A percentile compares a stretch with the other conserved stretches of the same genome.
Conservation (phyloP, 2,329 filamentous ascomycete genomes). For the Chrysoporthe puriensis region DNA sequence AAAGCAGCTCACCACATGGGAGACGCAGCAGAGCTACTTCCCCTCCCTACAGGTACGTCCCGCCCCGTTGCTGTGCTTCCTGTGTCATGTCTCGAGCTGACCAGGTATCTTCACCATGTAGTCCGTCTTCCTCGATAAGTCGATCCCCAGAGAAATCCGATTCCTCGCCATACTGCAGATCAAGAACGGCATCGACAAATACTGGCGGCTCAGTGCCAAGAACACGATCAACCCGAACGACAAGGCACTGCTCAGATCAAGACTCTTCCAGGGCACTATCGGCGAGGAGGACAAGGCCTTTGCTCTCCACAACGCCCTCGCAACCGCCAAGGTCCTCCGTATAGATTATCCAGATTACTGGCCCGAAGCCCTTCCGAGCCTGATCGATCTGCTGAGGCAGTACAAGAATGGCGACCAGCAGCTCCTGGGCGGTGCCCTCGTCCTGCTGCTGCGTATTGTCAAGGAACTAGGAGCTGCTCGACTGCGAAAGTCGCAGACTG, state of each 20-base stretch:
- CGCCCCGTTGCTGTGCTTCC: conserved; percentile 1
- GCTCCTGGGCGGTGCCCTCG: conserved; percentile 72
- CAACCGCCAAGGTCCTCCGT: conserved; percentile 84
- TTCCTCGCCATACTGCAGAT: conserved; percentile 92
- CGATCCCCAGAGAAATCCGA: conserved; percentile 75
- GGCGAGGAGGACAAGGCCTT: conserved; percentile 76
- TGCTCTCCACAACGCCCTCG: conserved; percentile 85
- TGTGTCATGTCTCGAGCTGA: neutral
- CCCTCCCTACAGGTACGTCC: conserved; percentile 65
- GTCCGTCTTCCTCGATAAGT: conserved; percentile 80
- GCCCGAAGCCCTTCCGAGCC: conserved; percentile 64
- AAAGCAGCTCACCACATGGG: conserved; percentile 74
- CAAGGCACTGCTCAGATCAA: conserved; percentile 74
- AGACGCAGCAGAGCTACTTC: conserved; percentile 68
- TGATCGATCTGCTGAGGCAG: conserved; percentile 67
- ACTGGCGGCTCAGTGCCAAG: conserved; percentile 71
- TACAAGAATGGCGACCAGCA: conserved; percentile 62
- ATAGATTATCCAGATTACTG: conserved; percentile 90
- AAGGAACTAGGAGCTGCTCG: conserved; percentile 88
- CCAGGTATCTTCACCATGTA: conserved; percentile 40
- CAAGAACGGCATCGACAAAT: conserved; percentile 95
- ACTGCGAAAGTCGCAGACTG: conserved; percentile 73
- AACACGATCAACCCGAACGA: conserved; percentile 75
- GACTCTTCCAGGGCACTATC: conserved; percentile 76
- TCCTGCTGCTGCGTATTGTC: conserved; percentile 81